Conservation (phyloP, 208 protist species). For the Wallacemonas sp. region DNA sequence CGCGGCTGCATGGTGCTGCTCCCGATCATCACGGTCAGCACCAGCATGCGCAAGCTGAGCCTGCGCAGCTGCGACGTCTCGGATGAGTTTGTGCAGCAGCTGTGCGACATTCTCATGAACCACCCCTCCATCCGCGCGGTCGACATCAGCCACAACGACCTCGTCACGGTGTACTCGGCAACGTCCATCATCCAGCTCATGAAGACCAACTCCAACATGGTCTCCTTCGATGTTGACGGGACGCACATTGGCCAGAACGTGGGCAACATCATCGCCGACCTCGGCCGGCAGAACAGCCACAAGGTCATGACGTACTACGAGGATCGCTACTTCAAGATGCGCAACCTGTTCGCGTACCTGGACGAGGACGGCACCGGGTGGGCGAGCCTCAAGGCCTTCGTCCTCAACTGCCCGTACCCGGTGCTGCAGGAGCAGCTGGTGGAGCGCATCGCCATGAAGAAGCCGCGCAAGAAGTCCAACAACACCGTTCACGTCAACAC, state of each 20-base stretch:
- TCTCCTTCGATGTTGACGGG: constrained; percentile 54
- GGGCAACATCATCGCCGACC: constrained; percentile 55
- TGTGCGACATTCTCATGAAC: constrained; percentile 62
- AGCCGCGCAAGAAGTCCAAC: constrained; percentile 65
- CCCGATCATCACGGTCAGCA: constrained; percentile 73
- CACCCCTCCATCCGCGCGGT: constrained; percentile 70
- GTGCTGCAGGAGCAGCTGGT: constrained; percentile 84
- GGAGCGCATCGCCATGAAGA: constrained; percentile 68
- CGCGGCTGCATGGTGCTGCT: constrained; percentile 80
- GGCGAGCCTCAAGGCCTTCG: constrained; percentile 72
- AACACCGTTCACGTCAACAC: constrained; percentile 78
- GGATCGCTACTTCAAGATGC: constrained; percentile 85
- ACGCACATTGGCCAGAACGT: constrained; percentile 81
- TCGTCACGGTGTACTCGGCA: constrained; percentile 76
- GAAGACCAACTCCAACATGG: constrained; percentile 74
- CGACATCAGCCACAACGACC: constrained; percentile 71
- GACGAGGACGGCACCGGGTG: constrained; percentile 74
- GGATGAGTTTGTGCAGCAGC: constrained; percentile 63
- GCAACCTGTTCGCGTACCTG: constrained; percentile 80
- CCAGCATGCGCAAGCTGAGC: constrained; percentile 61
- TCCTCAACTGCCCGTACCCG: constrained; percentile 71
- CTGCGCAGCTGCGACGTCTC: constrained; percentile 63
- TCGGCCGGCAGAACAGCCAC: constrained; percentile 54
- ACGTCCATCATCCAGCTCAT: constrained; percentile 66
- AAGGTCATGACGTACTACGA: constrained; percentile 74